A percentile compares a stretch with the other conserved stretches of the same genome.
These are phyloP conservation scores for Boletus sp. DNA, from an alignment of 768 basidiomycete genomes.

Conservation along the genomic window DNA sequence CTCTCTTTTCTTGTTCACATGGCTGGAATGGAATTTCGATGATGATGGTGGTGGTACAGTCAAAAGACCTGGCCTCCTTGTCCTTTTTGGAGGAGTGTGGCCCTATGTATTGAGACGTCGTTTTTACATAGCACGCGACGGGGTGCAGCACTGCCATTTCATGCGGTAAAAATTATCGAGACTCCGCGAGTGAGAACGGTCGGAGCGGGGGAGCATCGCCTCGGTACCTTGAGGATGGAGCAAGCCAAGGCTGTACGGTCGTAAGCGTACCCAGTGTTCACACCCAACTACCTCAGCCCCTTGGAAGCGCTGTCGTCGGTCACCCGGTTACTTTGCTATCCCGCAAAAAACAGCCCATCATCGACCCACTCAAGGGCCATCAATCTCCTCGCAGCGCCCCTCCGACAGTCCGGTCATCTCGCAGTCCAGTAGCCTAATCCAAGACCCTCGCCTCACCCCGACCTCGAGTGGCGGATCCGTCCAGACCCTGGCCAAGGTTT, in stretches of 20 bases:
- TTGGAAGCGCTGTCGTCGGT: slow-evolving; percentile 2
- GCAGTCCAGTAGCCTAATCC: slow-evolving; percentile 4
- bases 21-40: slow-evolving; percentile 10
- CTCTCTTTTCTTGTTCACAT: not conserved
- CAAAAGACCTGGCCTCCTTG: slow-evolving; percentile 15
- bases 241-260: slow-evolving; percentile 13
- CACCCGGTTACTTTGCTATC: slow-evolving; percentile 10
- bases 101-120: slow-evolving; percentile 6
- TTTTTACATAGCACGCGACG: slow-evolving; percentile 13
- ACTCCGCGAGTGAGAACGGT: not conserved
- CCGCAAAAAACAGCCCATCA: slow-evolving; percentile 5
- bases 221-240: slow-evolving; percentile 10
- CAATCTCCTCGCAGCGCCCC: slow-evolving; percentile 13
- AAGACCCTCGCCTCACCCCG: slow-evolving; percentile 21
- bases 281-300: not conserved
- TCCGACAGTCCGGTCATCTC: slow-evolving; percentile 13
- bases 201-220: slow-evolving; percentile 14
- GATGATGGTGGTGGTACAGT: slow-evolving; percentile 16
- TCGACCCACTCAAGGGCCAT: slow-evolving; percentile 8
- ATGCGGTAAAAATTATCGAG: not conserved
- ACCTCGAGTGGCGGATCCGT: slow-evolving; percentile 20
- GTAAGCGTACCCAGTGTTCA: slow-evolving; percentile 3
- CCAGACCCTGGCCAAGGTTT: not conserved
- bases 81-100: slow-evolving; percentile 5
- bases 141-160: slow-evolving; percentile 18